These are phyloP conservation scores for Colletotrichum acutatum DNA, from an alignment of 2,329 filamentous ascomycete species.

Conservation along the genomic window DNA sequence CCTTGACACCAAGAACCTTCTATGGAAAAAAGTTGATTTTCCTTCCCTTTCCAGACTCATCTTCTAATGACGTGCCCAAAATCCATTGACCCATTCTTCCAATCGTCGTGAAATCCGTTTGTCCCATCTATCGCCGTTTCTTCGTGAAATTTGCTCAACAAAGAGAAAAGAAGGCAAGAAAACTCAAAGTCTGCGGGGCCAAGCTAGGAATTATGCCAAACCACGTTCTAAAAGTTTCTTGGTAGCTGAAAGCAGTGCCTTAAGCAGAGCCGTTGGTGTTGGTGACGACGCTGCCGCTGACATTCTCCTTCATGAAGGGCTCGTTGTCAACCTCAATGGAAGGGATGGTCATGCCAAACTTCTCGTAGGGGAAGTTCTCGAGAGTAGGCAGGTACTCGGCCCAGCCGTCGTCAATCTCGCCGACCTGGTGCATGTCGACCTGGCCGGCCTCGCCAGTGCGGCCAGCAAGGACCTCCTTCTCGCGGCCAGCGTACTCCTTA, in stretches of 20 bases:
- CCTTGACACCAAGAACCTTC: neutral
- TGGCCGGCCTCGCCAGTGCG: conserved; percentile 75
- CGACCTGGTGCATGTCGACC: conserved; percentile 65
- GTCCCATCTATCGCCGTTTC: conserved; percentile 13
- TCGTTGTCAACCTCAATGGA: conserved; percentile 54
- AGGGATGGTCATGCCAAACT: conserved; percentile 66
- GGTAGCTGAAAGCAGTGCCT: neutral
- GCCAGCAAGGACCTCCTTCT: conserved; percentile 86
- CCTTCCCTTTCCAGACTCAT: neutral
- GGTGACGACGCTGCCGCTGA: conserved; percentile 38
- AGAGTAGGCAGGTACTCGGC: conserved; percentile 64
- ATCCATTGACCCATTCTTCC: neutral
- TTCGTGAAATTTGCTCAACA: neutral
- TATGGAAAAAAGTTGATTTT: neutral
- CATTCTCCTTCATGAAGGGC: conserved; percentile 54
- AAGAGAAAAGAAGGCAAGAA: neutral
- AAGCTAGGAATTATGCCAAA: neutral
- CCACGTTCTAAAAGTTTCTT: neutral
- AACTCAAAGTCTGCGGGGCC: neutral
- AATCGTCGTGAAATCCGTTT: conserved; percentile 2
- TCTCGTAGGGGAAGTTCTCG: conserved; percentile 66
- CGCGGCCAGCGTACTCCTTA: conserved; percentile 79
- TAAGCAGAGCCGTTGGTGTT: conserved; percentile 18
- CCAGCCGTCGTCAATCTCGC: conserved; percentile 70
- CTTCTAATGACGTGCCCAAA: neutral